Percentiles rank a stretch among this genome's conserved stretches.
Evolutionary conservation across 2,329 filamentous ascomycete species (phyloP).

Genomic region (Alternaria sp.): DNA sequence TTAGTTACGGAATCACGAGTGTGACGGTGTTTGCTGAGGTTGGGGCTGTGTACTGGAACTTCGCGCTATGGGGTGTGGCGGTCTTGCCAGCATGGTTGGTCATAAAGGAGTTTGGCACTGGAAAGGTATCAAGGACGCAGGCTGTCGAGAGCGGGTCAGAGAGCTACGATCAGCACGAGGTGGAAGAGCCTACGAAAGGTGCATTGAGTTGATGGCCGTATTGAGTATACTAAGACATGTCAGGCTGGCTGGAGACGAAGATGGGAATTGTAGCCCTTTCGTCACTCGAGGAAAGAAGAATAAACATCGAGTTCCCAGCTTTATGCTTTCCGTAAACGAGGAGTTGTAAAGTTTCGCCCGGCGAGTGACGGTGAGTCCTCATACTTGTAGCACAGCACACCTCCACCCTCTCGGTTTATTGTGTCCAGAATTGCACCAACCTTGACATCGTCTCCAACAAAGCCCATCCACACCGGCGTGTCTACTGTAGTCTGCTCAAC

Average conservation of each 20-base stretch:
- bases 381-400: not conserved
- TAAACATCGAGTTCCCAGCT: not conserved
- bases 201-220: not conserved
- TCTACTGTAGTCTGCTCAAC: not conserved
- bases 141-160: not conserved
- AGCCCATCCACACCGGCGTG: not conserved
- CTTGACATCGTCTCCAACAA: not conserved
- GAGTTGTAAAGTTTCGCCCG: not conserved
- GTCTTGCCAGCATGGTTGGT: conserved; percentile 74
- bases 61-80: conserved; percentile 71
- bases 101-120: conserved; percentile 63
- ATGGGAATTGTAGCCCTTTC: not conserved
- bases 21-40: conserved; percentile 70
- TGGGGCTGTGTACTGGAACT: conserved; percentile 75
- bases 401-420: not conserved
- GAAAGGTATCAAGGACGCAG: not conserved
- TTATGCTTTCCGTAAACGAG: not conserved
- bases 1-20: conserved; percentile 74
- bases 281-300: not conserved
- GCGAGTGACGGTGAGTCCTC: not conserved
- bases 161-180: not conserved
- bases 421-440: not conserved
- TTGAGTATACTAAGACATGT: not conserved
- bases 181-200: not conserved
- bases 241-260: not conserved